phyloP scores from a whole-genome alignment of 202 grass and related monocot species.

The Thinopyrum obtusiflorum region DNA sequence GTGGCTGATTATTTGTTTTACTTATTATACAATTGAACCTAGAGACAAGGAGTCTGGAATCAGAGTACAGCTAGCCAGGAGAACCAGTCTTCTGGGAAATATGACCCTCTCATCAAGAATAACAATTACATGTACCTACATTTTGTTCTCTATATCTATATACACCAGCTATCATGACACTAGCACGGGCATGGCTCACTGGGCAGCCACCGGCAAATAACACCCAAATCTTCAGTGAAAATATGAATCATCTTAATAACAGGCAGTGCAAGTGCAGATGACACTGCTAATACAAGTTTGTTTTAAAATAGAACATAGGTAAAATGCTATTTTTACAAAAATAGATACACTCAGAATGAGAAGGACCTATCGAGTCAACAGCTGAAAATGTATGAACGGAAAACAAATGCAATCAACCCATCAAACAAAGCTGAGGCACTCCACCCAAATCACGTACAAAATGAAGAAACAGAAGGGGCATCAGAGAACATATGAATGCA shows the following conservation, averaged over 20 bases:
- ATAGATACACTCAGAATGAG: slow-evolving; percentile 60
- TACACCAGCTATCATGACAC: no score
- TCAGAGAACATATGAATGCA: slow-evolving; percentile 58
- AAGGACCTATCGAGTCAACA: slow-evolving; percentile 52
- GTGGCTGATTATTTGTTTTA: not conserved
- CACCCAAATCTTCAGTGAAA: no score
- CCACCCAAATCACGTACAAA: not conserved
- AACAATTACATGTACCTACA: no score
- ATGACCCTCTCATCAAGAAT: no score
- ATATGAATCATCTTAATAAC: not conserved
- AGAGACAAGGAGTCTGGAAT: no score
- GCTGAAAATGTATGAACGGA: not conserved
- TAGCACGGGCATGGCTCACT: no score
- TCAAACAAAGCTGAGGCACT: not conserved
- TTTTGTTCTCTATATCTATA: no score
- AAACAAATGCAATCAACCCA: not conserved
- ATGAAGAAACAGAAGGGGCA: slow-evolving; percentile 11
- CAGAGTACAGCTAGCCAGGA: no score
- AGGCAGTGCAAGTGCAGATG: no score
- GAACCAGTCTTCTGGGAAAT: no score
- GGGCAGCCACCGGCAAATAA: no score
- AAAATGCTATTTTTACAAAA: not conserved
- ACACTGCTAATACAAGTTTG: not conserved
- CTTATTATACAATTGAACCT: no score
- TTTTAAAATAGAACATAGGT: not conserved